Evolutionary conservation across 495 filamentous ascomycete species (phyloP).

Genomic region (Penicillium subrubescens): DNA sequence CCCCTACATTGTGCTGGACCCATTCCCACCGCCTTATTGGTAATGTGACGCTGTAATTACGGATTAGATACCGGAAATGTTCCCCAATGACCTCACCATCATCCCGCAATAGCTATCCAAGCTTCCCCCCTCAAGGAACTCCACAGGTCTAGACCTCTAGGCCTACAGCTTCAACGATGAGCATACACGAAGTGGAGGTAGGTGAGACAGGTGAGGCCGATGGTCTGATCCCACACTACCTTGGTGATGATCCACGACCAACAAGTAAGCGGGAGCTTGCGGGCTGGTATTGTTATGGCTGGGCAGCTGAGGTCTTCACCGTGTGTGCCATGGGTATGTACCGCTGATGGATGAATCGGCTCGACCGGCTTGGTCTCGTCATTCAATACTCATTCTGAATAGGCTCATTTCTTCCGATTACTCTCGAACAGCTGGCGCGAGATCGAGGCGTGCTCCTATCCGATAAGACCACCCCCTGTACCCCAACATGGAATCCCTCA

Average conservation of each 20-base stretch:
- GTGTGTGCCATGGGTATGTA: slow-evolving; percentile 80
- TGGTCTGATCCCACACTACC: slow-evolving; percentile 52
- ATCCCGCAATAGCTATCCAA: slow-evolving; percentile 5
- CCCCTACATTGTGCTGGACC: neutral
- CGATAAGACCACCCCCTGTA: slow-evolving; percentile 74
- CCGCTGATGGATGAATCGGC: neutral
- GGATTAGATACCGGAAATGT: neutral
- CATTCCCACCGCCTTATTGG: neutral
- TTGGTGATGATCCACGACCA: slow-evolving; percentile 81
- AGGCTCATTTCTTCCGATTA: slow-evolving; percentile 97
- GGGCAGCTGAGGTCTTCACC: slow-evolving; percentile 96
- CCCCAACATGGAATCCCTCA: slow-evolving; percentile 44
- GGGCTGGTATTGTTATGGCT: slow-evolving; percentile 96
- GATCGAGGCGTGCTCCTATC: slow-evolving; percentile 83
- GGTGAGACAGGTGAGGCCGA: slow-evolving; percentile 10
- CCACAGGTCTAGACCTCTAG: neutral
- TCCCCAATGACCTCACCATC: slow-evolving; percentile 24
- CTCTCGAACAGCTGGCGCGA: slow-evolving; percentile 88
- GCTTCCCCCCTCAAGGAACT: neutral
- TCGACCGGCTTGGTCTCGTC: neutral
- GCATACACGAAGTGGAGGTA: slow-evolving; percentile 28
- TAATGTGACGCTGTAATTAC: slow-evolving; percentile 9
- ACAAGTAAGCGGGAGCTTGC: slow-evolving; percentile 86
- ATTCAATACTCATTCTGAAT: slow-evolving; percentile 3
- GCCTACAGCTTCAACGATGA: slow-evolving; percentile 16